Evolutionary conservation across 345 rosid genomes (phyloP).

Genomic region (Litchi chinensis): DNA sequence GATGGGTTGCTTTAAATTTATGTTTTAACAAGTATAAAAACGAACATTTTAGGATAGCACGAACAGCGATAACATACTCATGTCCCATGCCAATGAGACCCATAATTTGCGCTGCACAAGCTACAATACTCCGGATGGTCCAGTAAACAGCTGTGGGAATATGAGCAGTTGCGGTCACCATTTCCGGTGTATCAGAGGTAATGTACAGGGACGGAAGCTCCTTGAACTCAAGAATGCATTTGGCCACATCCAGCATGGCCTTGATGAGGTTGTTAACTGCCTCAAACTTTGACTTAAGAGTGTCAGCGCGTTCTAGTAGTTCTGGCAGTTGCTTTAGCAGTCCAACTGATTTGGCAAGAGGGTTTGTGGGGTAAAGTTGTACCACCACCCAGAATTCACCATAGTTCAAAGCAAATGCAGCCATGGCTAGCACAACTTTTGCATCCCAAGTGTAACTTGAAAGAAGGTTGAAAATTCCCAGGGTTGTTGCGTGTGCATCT

Average conservation of each 20-base stretch:
- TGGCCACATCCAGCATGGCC: conserved; percentile 45
- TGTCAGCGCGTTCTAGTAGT: conserved; percentile 30
- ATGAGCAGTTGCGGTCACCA: conserved; percentile 35
- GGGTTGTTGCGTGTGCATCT: conserved; percentile 49
- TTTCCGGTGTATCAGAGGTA: conserved; percentile 30
- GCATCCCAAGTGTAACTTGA: conserved; percentile 58
- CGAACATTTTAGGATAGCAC: neutral
- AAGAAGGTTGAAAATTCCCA: conserved; percentile 41
- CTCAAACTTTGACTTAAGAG: conserved; percentile 42
- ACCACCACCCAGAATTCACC: conserved; percentile 64
- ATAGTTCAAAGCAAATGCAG: conserved; percentile 55
- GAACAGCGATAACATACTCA: conserved; percentile 42
- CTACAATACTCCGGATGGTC: conserved; percentile 49
- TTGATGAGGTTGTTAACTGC: conserved; percentile 35
- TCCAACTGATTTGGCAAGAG: conserved; percentile 60
- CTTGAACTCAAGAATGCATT: conserved; percentile 48
- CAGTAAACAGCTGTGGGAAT: conserved; percentile 66
- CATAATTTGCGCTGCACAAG: conserved; percentile 48
- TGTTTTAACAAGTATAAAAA: no score
- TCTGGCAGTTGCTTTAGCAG: conserved; percentile 58
- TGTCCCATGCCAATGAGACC: conserved; percentile 47
- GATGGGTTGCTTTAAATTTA: neutral
- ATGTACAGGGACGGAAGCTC: conserved; percentile 53
- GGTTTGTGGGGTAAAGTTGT: conserved; percentile 47
- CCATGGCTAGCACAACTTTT: conserved; percentile 53